Percentiles rank a stretch among this genome's conserved stretches.
phyloP scores from a whole-genome alignment of 164 flowering plant species.

The Amborella trichopoda region DNA sequence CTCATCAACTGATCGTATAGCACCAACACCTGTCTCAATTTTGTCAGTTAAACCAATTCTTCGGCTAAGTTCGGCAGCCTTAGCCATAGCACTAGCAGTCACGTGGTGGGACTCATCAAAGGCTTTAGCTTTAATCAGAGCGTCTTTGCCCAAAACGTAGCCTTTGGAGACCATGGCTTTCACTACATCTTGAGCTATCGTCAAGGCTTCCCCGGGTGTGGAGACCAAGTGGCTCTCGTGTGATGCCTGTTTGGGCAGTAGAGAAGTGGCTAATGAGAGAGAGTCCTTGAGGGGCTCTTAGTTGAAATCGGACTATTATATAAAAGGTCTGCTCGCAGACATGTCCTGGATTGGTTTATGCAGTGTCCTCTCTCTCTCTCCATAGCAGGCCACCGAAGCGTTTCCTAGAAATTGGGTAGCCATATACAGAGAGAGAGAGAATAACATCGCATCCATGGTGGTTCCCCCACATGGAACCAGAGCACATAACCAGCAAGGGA shows the following conservation, averaged over 20 bases:
- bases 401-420: too few relatives aligned
- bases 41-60: constrained; percentile 60
- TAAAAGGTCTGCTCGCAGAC: too few relatives aligned
- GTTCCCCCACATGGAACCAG: too few relatives aligned
- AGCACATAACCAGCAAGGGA: too few relatives aligned
- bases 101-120: constrained; percentile 64
- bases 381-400: too few relatives aligned
- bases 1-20: constrained; percentile 50
- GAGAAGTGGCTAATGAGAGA: too few relatives aligned
- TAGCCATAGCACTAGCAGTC: constrained; percentile 61
- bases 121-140: constrained; percentile 64
- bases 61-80: constrained; percentile 57
- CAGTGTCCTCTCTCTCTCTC: too few relatives aligned
- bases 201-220: constrained; percentile 63
- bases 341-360: too few relatives aligned
- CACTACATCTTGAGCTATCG: constrained; percentile 74
- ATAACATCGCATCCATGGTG: too few relatives aligned
- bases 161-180: constrained; percentile 75
- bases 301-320: too few relatives aligned
- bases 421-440: too few relatives aligned
- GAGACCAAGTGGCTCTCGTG: constrained; percentile 23
- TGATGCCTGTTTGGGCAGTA: constrained; percentile 14
- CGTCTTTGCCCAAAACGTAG: constrained; percentile 67
- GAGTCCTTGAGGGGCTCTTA: too few relatives aligned
- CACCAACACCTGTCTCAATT: constrained; percentile 50